Evolutionary conservation across 495 filamentous ascomycete genomes (phyloP), one percentile per base, ranked within the genome.

Genomic region (Amphirosellinia nigrospora): DNA sequence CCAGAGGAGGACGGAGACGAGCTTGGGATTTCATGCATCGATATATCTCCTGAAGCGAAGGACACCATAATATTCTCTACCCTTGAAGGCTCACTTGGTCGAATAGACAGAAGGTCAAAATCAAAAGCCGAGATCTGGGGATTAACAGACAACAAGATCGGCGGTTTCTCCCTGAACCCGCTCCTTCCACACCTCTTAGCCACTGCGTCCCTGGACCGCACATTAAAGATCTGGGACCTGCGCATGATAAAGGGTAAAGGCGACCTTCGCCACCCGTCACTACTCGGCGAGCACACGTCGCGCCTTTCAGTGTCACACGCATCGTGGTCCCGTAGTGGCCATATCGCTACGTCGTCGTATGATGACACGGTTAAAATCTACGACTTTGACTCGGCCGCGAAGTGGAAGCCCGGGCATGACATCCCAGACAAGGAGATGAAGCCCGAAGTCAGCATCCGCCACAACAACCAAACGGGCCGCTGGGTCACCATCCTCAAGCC

Each of bases 331-430:
- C 83, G 85, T 8, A 88, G 85, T 4, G 95, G 94, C 0, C 90
- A 94, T 71, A 83, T 99, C 5, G 96, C 94, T 0, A 99, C 96
- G 0, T 90, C 94, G 0, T 94, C 91, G 13, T 98, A 98, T 78
- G 96, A 99, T 75, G 93, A 98, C 75, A 96, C 92, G 0, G 85
- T 99, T 73, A 99, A 98, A 78, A 90, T 99, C 43, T 93, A 98
- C 79, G 86, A 91, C 60, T 90, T 97, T 71, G 85, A 87, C 0
- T 82, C 86, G 13, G 90, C 89, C 45, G 86, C 84, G 0, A 78
- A 80, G 13, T 97, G 93, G 92, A 84, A 82, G 41, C 73, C 84
- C 0, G 91, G 91, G 3, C 84, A 88, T 39, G 85, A 83, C 7
- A 71, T 94, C 3, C 73, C 81, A 0, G 86, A 87, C 8, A 73